Evolutionary conservation across 2,329 filamentous ascomycete species (phyloP), one percentile per base, ranked within the genome.

Genomic region (Macrophomina pseudophaseolina): DNA sequence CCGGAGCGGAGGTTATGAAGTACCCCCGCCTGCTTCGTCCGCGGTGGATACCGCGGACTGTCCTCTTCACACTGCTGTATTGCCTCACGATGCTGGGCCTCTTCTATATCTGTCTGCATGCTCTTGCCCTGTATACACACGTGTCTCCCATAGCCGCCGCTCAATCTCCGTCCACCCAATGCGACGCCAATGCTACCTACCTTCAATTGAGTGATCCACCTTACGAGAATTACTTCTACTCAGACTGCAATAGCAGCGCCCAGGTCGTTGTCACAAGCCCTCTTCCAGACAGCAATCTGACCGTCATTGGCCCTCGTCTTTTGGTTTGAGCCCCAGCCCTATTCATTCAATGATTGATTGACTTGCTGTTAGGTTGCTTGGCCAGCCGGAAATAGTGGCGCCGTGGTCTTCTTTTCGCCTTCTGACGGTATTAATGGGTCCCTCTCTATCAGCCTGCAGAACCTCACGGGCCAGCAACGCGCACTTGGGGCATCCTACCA

Each of bases 201-300:
- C 74, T 84, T 8, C 78, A 82, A 67, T 77, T 88, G 2, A 84
- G 80, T 38, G 86, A 88, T 69, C 81, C 83, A 1, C 87, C 87
- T 0, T 88, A 89, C 68, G 80, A 87, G 46, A 89, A 90, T 71
- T 89, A 87, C 75, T 89, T 90, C 76, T 87, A 88, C 70, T 89
- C 87, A 0, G 87, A 90, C 72, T 90, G 87, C 74, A 81, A 88
- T 68, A 81, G 83, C 1, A 83, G 85, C 40, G 82, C 82, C 5
- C 88, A 90, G 69, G 85, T 87, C 0, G 83, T 90, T 0, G 78
- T 90, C 0, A 90, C 87, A 0, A 88, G 81, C 67, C 87, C 88
- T 14, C 74, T 84, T 0, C 71, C 80, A 1, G 80, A 82, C 16
- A 87, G 84, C 66, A 82, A 88, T 70, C 76, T 88, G 1, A 82